Conservation (phyloP, 2,329 filamentous ascomycete species). For the Colletotrichum coccodes region DNA sequence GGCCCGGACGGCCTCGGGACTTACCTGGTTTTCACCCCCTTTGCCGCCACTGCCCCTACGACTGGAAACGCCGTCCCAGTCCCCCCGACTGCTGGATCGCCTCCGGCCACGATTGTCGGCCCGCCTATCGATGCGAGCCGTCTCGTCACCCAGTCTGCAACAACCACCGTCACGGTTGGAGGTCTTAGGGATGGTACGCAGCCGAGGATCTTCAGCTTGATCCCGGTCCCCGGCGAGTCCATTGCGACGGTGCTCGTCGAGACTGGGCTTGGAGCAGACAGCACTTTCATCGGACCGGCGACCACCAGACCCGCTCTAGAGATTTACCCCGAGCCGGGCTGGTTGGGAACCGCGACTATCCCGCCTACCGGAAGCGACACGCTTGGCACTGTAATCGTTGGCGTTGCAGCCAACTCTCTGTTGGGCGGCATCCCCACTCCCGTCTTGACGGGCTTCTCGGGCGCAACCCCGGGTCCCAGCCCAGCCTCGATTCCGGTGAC, state of each 20-base stretch:
- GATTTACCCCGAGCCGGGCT: conserved; percentile 7
- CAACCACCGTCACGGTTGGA: conserved; percentile 3
- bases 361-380: not conserved
- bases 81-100: conserved; percentile 3
- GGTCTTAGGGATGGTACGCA: not conserved
- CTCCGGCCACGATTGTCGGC: conserved; percentile 6
- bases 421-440: not conserved
- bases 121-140: conserved; percentile 11
- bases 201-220: not conserved
- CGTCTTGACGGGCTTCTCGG: not conserved
- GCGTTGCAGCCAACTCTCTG: not conserved
- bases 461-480: conserved; percentile 3
- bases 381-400: not conserved
- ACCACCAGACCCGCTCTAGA: conserved; percentile 1
- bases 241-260: conserved; percentile 5
- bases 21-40: conserved; percentile 26
- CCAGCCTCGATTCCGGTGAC: conserved; percentile 15
- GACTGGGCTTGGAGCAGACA: not conserved
- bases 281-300: not conserved
- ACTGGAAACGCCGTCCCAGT: conserved; percentile 1
- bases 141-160: conserved; percentile 4
- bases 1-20: conserved; percentile 18
- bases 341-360: conserved; percentile 3
- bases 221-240: not conserved
- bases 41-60: not conserved